These are phyloP conservation scores for Populus nigra DNA, from an alignment of 345 rosid genomes.

Conservation along the genomic window DNA sequence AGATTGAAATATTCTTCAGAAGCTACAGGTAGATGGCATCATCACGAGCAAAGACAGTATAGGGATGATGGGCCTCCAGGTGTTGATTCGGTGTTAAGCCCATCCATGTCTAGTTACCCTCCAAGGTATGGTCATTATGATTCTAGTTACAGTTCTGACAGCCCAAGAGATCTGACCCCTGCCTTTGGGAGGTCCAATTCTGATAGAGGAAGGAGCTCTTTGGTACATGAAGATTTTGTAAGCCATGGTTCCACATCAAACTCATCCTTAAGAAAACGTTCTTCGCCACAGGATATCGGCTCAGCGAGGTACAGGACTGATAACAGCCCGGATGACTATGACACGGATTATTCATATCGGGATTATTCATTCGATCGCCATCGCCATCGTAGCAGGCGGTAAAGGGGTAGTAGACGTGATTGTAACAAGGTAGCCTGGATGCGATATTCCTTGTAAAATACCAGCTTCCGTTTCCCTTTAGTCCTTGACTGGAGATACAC, in stretches of 20 bases:
- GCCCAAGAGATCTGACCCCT: conserved; percentile 35
- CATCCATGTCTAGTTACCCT: conserved; percentile 52
- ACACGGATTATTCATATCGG: conserved; percentile 10
- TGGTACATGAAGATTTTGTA: conserved; percentile 29
- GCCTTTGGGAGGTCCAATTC: conserved; percentile 31
- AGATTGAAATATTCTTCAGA: conserved; percentile 34
- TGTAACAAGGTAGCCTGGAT: conserved; percentile 2
- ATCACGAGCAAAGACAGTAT: conserved; percentile 40
- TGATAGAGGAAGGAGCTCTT: conserved; percentile 48
- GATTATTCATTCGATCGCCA: conserved; percentile 21
- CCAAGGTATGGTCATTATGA: conserved; percentile 54
- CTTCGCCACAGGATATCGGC: conserved; percentile 30
- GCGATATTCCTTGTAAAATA: not conserved
- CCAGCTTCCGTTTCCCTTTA: not conserved
- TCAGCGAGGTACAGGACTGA: conserved; percentile 26
- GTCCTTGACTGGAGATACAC: not conserved
- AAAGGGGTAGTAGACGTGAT: not conserved
- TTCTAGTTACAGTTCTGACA: conserved; percentile 18
- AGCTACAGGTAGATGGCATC: conserved; percentile 35
- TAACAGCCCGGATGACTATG: conserved; percentile 18
- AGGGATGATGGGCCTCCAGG: conserved; percentile 58
- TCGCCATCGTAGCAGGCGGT: not conserved
- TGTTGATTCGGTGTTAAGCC: conserved; percentile 36
- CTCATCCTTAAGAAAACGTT: not conserved
- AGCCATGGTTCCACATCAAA: conserved; percentile 21